Evolutionary conservation across 192 early-diverging fungal genomes (phyloP), one percentile per base, ranked within the genome.

Genomic region (Mortierella alpina): DNA sequence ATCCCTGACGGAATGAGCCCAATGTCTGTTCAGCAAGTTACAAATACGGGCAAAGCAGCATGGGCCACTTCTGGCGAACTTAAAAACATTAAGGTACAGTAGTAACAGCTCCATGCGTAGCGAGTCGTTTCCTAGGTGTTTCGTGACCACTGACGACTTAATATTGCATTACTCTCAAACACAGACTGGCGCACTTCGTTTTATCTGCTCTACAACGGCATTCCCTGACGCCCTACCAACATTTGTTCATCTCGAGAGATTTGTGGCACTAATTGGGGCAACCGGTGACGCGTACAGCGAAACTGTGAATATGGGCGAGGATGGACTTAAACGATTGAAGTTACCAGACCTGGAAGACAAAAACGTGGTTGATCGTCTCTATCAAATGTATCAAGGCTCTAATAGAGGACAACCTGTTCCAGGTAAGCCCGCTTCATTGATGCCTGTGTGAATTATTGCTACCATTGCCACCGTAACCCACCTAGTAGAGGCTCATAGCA

Each of bases 251-350:
- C 72, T 83, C 47, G 91, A 91, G 50, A 86, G 91, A 48, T 93
- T 91, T 56, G 63, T 83, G 4, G 70, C 94, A 6, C 86, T 89
- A 18, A 70, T 94, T 13, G 83, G 82, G 5, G 92, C 88, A 14
- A 75, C 89, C 0, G 87, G 88, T 58, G 96, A 97, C 84, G 64
- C 92, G 0, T 91, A 92, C 68, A 87, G 93, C 70, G 88, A 94
- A 51, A 82, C 89, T 4, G 83, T 91, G 1, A 83, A 86, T 14
- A 88, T 90, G 8, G 92, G 93, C 42, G 95, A 98, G 63, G 94
- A 96, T 71, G 93, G 91, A 14, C 40, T 95, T 40, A 93, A 92
- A 84, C 84, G 91, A 53, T 78, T 92, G 52, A 84, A 84, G 6
- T 89, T 91, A 44, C 88, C 92, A 5, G 86, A 95, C 74, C 81